phyloP scores from a whole-genome alignment of 495 filamentous ascomycete genomes.

The Hypoxylon rickii region DNA sequence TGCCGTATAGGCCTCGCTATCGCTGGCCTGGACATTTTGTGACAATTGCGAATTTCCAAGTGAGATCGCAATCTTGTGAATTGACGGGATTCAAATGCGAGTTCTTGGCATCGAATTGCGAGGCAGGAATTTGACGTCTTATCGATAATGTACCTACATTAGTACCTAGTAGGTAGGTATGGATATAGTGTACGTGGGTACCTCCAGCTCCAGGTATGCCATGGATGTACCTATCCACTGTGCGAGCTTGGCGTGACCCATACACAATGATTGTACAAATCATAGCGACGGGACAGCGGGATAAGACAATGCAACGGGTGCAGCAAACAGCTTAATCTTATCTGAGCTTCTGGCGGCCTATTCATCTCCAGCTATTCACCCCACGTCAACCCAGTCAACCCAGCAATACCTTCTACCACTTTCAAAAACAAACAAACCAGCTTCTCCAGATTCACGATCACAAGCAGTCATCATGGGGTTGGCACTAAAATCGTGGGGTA shows the following conservation, averaged over 20 bases:
- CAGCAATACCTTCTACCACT: background rate
- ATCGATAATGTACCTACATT: constrained; percentile 32
- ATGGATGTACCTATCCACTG: too few relatives aligned
- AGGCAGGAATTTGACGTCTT: constrained; percentile 32
- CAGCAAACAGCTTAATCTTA: constrained; percentile 14
- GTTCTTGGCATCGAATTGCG: constrained; percentile 5
- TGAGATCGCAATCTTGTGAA: background rate
- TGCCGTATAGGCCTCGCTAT: constrained; percentile 38
- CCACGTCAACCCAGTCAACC: constrained; percentile 24
- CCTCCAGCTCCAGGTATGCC: too few relatives aligned
- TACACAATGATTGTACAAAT: too few relatives aligned
- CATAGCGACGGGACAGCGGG: too few relatives aligned
- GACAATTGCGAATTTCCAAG: constrained; percentile 14
- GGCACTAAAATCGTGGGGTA: constrained; percentile 67
- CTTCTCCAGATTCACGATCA: background rate
- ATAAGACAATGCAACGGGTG: constrained; percentile 1
- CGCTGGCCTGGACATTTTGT: constrained; percentile 32
- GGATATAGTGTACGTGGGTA: too few relatives aligned
- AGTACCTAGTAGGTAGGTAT: too few relatives aligned
- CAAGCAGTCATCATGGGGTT: constrained; percentile 50
- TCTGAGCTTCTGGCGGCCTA: constrained; percentile 6
- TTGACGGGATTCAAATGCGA: constrained; percentile 25
- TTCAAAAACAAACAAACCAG: constrained; percentile 7
- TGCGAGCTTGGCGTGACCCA: too few relatives aligned
- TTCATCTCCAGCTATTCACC: constrained; percentile 18